A percentile compares a stretch with the other conserved stretches of the same genome.
These are phyloP conservation scores for Eucalyptus erythrocorys DNA, from an alignment of 345 rosid genomes.

Conservation along the genomic window DNA sequence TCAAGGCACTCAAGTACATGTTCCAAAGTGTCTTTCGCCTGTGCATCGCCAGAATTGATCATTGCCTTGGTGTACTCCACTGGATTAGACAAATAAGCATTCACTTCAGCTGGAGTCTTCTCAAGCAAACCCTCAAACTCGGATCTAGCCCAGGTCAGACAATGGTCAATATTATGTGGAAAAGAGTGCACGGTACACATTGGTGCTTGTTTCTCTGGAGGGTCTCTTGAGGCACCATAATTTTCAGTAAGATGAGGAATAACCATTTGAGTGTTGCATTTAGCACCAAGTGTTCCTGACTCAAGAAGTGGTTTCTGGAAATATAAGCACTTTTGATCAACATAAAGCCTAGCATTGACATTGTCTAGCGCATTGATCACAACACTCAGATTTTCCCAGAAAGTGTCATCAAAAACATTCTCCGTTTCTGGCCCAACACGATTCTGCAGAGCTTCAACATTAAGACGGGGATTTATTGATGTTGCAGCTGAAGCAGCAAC, in stretches of 20 bases:
- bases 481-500: conserved; percentile 94
- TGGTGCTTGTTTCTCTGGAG: conserved; percentile 99
- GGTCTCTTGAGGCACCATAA: conserved; percentile 98
- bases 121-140: conserved; percentile 97
- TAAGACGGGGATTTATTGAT: conserved; percentile 58
- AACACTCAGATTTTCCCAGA: conserved; percentile 84
- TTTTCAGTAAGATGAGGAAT: conserved; percentile 99
- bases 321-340: conserved; percentile 93
- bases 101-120: conserved; percentile 95
- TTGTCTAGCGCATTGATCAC: conserved; percentile 94
- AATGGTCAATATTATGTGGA: conserved; percentile 98
- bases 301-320: conserved; percentile 99
- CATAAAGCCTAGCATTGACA: conserved; percentile 93
- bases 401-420: conserved; percentile 77
- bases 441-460: conserved; percentile 85
- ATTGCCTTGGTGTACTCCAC: conserved; percentile 53
- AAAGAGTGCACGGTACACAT: conserved; percentile 99
- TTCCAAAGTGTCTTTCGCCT: conserved; percentile 87
- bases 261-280: conserved; percentile 98
- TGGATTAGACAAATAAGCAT: conserved; percentile 80
- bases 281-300: conserved; percentile 98
- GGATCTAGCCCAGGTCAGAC: conserved; percentile 99
- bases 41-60: conserved; percentile 91
- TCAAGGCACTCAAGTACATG: conserved; percentile 87
- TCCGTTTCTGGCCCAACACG: conserved; percentile 94